Evolutionary conservation across 371 early-diverging fungal genomes (phyloP), one percentile per base, ranked within the genome.

Genomic region (Entomophthora muscae): DNA sequence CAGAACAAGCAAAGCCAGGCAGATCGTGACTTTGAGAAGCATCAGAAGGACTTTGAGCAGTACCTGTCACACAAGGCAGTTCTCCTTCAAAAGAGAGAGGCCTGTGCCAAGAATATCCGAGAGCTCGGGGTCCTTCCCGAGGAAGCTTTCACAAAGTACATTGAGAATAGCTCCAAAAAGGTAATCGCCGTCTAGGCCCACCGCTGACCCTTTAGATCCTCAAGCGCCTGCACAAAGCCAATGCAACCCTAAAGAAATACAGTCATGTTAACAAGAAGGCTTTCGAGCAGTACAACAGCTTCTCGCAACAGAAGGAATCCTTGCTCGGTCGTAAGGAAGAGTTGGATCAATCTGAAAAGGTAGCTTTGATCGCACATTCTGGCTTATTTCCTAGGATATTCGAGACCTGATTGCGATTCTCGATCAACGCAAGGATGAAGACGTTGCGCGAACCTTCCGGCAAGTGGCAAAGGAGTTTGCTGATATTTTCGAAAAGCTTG

Each of bases 181-280:
- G 81, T 82, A 68, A n/a, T n/a, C n/a, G n/a, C n/a, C n/a, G n/a
- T n/a, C n/a, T n/a, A n/a, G n/a, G n/a, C n/a, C n/a, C n/a, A n/a
- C n/a, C n/a, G n/a, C n/a, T n/a, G n/a, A n/a, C n/a, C n/a, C n/a
- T n/a, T n/a, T 66, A 77, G 75, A 62, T 93, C 23, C 68, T 92
- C 33, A 82, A 80, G 66, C 73, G 76, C 61, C 78, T 98, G 54
- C 89, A 91, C 68, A 77, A 78, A 56, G 80, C 83, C 60, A 93
- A 93, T 67, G 93, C 93, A 63, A 77, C 74, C 21, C 73, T 96
- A 31, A 89, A 90, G 64, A 82, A 84, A 71, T 94, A 83, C 68
- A 81, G 84, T 22, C 95, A 95, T 68, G 95, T 98, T 63, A 98
- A 98, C 79, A 95, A 93, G 73, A 94, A 93, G 73, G 98, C 98